phyloP scores from a whole-genome alignment of 805 yeast species.

The Candida palmyrensis region DNA sequence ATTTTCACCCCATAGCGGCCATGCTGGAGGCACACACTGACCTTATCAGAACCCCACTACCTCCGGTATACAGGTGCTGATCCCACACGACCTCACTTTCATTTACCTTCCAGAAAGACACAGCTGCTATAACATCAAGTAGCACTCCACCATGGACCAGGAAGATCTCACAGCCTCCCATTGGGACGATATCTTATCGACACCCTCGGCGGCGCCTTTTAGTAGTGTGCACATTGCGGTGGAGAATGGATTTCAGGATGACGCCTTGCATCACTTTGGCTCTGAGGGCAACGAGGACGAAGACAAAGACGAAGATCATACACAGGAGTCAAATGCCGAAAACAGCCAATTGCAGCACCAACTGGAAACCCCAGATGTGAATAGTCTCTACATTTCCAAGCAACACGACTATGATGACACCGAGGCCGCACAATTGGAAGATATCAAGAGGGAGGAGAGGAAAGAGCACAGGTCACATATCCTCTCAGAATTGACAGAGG shows the following conservation, averaged over 20 bases:
- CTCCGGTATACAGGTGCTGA: no score
- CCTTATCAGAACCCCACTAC: no score
- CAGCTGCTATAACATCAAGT: no score
- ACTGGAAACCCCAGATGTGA: no score
- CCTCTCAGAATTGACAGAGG: constrained; percentile 40
- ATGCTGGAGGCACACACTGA: no score
- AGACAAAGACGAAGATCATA: constrained; percentile 9
- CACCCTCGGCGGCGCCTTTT: constrained; percentile 4
- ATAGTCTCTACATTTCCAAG: not conserved
- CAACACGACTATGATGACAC: constrained; percentile 4
- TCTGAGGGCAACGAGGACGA: constrained; percentile 10
- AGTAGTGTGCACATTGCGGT: constrained; percentile 2
- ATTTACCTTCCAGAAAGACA: no score
- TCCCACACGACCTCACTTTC: no score
- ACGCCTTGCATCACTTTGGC: constrained; percentile 7
- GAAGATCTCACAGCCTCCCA: constrained; percentile 51
- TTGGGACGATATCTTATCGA: constrained; percentile 50
- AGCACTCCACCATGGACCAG: constrained; percentile 37
- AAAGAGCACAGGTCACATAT: constrained; percentile 26
- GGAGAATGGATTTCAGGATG: constrained; percentile 6
- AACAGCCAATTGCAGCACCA: not conserved
- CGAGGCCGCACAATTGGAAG: constrained; percentile 18
- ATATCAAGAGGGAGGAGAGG: constrained; percentile 31
- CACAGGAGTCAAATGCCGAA: not conserved
- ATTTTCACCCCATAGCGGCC: no score